Evolutionary conservation across 148 eudicot genomes (phyloP), one percentile per base, ranked within the genome.

Genomic region (Rhododendron vialii): DNA sequence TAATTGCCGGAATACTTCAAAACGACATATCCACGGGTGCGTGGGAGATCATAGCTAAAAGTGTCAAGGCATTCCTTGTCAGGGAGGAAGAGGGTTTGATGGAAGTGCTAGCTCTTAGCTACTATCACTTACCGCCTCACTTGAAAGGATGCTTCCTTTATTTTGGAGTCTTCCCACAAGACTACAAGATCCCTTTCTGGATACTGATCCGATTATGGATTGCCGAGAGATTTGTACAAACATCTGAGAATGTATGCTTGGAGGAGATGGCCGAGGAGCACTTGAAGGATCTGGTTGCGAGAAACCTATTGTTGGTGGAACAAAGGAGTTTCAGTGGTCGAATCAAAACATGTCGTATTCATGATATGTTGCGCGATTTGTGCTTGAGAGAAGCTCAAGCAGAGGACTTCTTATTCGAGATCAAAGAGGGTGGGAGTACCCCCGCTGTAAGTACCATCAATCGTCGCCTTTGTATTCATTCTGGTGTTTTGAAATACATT

Each of bases 381-480:
- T 92, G 93, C 84, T 86, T 73, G n/a, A 41, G 81, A 17, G 86
- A 84, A 80, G 91, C 92, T 45, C 45, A 14, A 41, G 86, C 81
- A 77, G 91, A 88, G 12, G 78, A 87, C 33, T 81, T 91, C 65
- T 81, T 91, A 9, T 61, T 48, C 13, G 82, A 76, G 63, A 85
- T 85, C 17, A 85, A 63, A 47, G 33, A 73, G 36, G 53, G 24
- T 59, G 81, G 73, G 24, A 55, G 81, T 30, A 43, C 71, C 15
- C 24, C 22, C 33, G 67, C 20, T 5, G 22, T 63, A 0, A 63
- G 48, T 3, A 57, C 79, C 41, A 67, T 73, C 35, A 50, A 45
- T 35, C 92, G 92, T 30, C 89, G 91, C 35, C 81, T 91, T n/a
- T 91, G 88, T 84, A 57, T 89, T 47, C 88, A 91, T 81, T 82